These are phyloP conservation scores for Hypomyces perniciosus DNA, from an alignment of 2,329 filamentous ascomycete genomes.

Conservation along the genomic window DNA sequence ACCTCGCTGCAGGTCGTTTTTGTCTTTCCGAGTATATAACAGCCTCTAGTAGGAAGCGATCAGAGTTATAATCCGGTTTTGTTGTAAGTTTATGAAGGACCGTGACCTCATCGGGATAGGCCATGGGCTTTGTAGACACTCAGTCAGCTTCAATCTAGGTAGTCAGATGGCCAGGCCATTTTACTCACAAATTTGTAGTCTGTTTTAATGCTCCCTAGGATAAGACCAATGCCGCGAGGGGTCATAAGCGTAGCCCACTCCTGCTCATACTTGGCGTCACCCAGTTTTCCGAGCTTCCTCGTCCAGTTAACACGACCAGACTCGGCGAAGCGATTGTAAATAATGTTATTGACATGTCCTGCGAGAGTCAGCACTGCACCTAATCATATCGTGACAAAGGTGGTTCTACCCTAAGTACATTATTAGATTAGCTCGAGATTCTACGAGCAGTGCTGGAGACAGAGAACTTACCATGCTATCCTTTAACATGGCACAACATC, in stretches of 20 bases:
- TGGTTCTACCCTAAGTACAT: neutral
- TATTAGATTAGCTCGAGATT: neutral
- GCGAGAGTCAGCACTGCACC: neutral
- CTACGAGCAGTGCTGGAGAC: neutral
- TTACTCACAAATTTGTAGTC: conserved; percentile 79
- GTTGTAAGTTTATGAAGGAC: conserved; percentile 71
- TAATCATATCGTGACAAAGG: neutral
- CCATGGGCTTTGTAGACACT: conserved; percentile 60
- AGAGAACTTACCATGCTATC: neutral
- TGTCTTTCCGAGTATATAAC: conserved; percentile 68
- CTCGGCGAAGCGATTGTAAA: conserved; percentile 79
- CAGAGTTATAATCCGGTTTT: conserved; percentile 37
- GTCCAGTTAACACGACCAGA: conserved; percentile 74
- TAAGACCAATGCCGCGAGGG: conserved; percentile 62
- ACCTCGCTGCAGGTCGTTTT: conserved; percentile 65
- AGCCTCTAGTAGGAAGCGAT: conserved; percentile 54
- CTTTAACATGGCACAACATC: neutral
- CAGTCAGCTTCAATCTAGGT: conserved; percentile 15
- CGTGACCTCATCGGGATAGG: conserved; percentile 73
- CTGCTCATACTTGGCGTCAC: conserved; percentile 53
- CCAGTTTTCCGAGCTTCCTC: conserved; percentile 54
- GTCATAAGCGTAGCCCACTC: conserved; percentile 67
- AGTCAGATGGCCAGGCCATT: neutral
- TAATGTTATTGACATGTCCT: conserved; percentile 77
- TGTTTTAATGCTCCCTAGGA: conserved; percentile 71